Conservation (phyloP, 805 yeast genomes). For the Yamadazyma ubonensis region DNA sequence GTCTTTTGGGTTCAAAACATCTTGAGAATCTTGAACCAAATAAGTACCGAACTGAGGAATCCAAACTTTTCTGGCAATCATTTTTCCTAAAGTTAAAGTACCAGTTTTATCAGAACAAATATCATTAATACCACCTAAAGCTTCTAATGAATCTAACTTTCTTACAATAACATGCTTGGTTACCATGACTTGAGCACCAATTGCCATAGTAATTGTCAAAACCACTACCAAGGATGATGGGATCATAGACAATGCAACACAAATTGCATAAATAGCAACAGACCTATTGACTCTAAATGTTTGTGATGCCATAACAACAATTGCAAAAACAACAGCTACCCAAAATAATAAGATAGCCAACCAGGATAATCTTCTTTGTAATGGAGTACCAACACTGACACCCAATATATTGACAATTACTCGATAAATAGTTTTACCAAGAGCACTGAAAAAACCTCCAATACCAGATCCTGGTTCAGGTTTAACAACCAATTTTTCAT, state of each 20-base stretch:
- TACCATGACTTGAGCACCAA: slow-evolving; percentile 75
- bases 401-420: slow-evolving; percentile 71
- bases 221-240: slow-evolving; percentile 81
- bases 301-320: slow-evolving; percentile 85
- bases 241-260: slow-evolving; percentile 79
- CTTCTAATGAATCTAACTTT: slow-evolving; percentile 74
- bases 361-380: slow-evolving; percentile 72
- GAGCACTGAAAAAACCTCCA: slow-evolving; percentile 47
- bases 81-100: slow-evolving; percentile 75
- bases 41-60: slow-evolving; percentile 61
- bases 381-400: slow-evolving; percentile 75
- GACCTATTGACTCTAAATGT: slow-evolving; percentile 69
- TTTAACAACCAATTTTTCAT: slow-evolving; percentile 41
- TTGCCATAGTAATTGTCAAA: slow-evolving; percentile 82
- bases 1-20: slow-evolving; percentile 61
- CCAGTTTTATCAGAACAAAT: slow-evolving; percentile 85
- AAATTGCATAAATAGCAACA: slow-evolving; percentile 85
- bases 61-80: slow-evolving; percentile 73
- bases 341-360: slow-evolving; percentile 70
- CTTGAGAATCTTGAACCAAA: slow-evolving; percentile 52
- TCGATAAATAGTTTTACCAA: slow-evolving; percentile 49
- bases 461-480: slow-evolving; percentile 43
- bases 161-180: slow-evolving; percentile 68
- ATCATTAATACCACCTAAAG: slow-evolving; percentile 74
- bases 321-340: slow-evolving; percentile 82